Conservation (phyloP, 768 basidiomycete species). For the Dioszegia crocea region DNA sequence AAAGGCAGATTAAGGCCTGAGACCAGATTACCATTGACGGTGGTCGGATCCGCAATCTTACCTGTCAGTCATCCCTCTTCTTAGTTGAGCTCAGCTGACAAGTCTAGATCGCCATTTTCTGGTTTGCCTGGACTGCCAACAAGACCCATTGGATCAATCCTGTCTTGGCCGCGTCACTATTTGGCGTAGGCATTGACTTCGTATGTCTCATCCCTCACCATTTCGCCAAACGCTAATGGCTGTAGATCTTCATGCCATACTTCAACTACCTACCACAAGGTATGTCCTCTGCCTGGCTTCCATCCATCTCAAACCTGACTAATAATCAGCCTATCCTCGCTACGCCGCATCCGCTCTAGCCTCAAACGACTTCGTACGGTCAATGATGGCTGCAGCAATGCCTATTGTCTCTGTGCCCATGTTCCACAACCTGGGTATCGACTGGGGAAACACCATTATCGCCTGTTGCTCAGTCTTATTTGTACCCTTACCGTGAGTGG, state of each 20-base stretch:
- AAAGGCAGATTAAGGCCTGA: conserved; percentile 8
- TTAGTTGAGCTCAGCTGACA: neutral
- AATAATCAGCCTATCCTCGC: conserved; percentile 17
- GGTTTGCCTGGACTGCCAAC: conserved; percentile 45
- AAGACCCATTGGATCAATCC: conserved; percentile 43
- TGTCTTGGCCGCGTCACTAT: conserved; percentile 22
- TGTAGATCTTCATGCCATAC: conserved; percentile 3
- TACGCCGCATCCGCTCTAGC: conserved; percentile 30
- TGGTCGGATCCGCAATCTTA: conserved; percentile 9
- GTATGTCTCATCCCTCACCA: neutral
- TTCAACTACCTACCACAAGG: conserved; percentile 7
- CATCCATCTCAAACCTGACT: neutral
- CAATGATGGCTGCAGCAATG: conserved; percentile 39
- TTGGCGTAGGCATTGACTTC: conserved; percentile 24
- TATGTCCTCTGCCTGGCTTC: neutral
- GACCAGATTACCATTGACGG: conserved; percentile 1
- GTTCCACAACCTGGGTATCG: conserved; percentile 24
- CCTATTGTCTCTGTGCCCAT: conserved; percentile 21
- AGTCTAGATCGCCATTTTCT: conserved; percentile 32
- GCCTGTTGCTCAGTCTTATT: conserved; percentile 16
- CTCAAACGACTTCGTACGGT: conserved; percentile 46
- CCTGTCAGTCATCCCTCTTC: conserved; percentile 7
- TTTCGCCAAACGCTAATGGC: neutral
- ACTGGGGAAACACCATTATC: conserved; percentile 26
- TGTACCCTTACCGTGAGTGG: conserved; percentile 8